A percentile compares a stretch with the other conserved stretches of the same genome.
Evolutionary conservation across 345 rosid genomes (phyloP).

Genomic region (Tarenaya hassleriana): DNA sequence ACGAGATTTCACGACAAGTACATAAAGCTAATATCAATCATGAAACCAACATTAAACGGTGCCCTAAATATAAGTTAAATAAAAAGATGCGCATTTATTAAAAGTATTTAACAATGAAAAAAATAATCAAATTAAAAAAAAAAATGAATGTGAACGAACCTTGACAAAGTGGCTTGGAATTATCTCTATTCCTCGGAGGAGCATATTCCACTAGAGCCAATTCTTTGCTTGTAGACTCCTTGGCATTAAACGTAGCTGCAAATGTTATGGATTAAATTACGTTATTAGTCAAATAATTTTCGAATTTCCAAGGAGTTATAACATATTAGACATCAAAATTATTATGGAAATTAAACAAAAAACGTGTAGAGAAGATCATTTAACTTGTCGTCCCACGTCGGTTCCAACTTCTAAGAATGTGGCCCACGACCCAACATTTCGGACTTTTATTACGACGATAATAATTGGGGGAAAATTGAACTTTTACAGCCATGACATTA

Average conservation of each 20-base stretch:
- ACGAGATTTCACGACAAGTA: constrained; percentile 9
- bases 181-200: constrained; percentile 29
- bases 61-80: constrained; percentile 19
- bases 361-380: constrained; percentile 12
- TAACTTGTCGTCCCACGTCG: background rate
- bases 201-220: constrained; percentile 58
- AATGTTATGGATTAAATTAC: background rate
- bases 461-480: background rate
- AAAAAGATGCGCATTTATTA: too few species aligned
- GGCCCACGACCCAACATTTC: constrained; percentile 14
- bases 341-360: constrained; percentile 6
- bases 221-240: constrained; percentile 39
- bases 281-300: background rate
- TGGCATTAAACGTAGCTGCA: constrained; percentile 42
- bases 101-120: too few species aligned
- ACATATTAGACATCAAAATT: background rate
- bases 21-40: constrained; percentile 23
- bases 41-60: constrained; percentile 1
- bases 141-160: constrained; percentile 32
- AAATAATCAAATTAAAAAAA: background rate
- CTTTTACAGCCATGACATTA: too few species aligned
- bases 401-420: constrained; percentile 1
- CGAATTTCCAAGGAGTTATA: constrained; percentile 1
- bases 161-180: constrained; percentile 32
- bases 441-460: background rate